Evolutionary conservation across 1,284 basidiomycete species (phyloP).

Genomic region (Puccinia horiana): DNA sequence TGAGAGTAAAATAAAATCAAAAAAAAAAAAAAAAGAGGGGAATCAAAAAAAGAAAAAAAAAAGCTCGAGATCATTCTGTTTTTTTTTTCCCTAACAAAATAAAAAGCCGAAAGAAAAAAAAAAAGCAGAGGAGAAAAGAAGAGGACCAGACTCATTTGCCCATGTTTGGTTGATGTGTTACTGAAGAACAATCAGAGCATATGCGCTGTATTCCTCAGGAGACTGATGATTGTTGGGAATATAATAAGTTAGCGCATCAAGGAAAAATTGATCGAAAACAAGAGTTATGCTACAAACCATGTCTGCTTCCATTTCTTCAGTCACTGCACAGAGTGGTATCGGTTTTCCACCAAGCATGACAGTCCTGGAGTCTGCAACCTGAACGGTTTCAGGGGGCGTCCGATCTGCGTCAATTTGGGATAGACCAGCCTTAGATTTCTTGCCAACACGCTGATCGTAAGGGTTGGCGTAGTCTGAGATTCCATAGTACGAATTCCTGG

Average conservation of each 20-base stretch:
- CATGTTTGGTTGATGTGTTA: neutral
- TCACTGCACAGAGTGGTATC: constrained; percentile 35
- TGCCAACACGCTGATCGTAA: neutral
- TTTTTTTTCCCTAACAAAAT: constrained; percentile 1
- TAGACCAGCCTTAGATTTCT: constrained; percentile 5
- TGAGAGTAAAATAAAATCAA: neutral
- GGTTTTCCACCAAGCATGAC: constrained; percentile 41
- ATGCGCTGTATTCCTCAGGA: constrained; percentile 38
- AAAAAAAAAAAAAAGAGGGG: neutral
- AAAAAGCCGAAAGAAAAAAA: neutral
- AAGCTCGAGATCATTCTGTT: neutral
- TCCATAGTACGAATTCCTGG: constrained; percentile 9
- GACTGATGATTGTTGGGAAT: constrained; percentile 1
- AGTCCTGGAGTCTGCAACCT: neutral
- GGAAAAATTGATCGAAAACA: too few relatives aligned
- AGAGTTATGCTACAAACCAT: constrained; percentile 31
- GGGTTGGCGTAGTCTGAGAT: neutral
- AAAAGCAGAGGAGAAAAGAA: too few relatives aligned
- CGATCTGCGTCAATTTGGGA: neutral
- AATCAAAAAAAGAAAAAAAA: neutral
- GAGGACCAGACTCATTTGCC: neutral
- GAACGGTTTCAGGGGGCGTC: neutral
- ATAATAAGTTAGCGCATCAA: neutral
- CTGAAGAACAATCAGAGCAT: constrained; percentile 16
- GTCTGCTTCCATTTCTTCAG: constrained; percentile 19